These are phyloP conservation scores for Clavariopsis aquatica DNA, from an alignment of 495 filamentous ascomycete genomes.

Conservation along the genomic window DNA sequence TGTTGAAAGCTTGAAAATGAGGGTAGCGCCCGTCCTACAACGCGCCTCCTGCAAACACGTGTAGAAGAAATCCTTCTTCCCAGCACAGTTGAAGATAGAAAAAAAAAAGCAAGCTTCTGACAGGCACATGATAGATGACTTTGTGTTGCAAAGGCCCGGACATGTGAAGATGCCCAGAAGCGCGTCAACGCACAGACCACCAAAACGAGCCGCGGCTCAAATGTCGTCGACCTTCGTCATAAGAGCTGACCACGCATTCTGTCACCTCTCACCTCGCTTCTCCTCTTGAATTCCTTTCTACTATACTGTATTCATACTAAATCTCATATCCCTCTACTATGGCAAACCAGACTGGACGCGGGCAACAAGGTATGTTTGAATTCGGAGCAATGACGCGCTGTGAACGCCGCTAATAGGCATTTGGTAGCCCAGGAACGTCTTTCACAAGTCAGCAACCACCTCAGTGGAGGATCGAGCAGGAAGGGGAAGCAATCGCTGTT, in stretches of 20 bases:
- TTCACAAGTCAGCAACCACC: constrained; percentile 63
- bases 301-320: not conserved
- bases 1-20: no score
- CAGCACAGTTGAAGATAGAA: no score
- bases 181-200: not conserved
- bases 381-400: not conserved
- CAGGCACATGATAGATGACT: not conserved
- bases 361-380: constrained; percentile 27
- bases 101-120: not conserved
- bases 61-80: no score
- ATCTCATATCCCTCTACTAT: constrained; percentile 24
- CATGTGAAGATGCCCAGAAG: not conserved
- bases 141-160: not conserved
- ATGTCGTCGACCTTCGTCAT: constrained; percentile 12
- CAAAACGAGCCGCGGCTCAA: constrained; percentile 2
- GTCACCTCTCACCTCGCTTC: not conserved
- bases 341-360: constrained; percentile 43
- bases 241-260: constrained; percentile 11
- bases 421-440: constrained; percentile 63
- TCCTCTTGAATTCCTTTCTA: not conserved
- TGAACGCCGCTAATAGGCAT: constrained; percentile 12
- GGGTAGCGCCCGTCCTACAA: no score
- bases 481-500: constrained; percentile 57
- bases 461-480: constrained; percentile 48
- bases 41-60: no score